phyloP scores from a whole-genome alignment of 1,284 basidiomycete genomes.

The Exobasidium cylindrosporum region DNA sequence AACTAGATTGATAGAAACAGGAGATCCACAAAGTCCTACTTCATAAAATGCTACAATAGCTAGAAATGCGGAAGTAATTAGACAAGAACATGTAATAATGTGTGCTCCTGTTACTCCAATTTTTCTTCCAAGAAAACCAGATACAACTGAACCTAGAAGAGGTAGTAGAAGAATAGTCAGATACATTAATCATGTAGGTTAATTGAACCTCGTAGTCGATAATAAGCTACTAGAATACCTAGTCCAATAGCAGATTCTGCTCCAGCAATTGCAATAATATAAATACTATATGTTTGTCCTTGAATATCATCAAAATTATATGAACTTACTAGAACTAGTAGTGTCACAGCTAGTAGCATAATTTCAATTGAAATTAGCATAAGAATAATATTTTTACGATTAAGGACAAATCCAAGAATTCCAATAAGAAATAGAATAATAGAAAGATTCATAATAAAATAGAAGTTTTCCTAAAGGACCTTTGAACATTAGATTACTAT shows the following conservation, averaged over 20 bases:
- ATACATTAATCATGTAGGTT: conserved; percentile 51
- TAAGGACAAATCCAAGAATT: conserved; percentile 55
- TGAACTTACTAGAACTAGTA: conserved; percentile 54
- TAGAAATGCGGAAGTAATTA: conserved; percentile 49
- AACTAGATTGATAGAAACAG: conserved; percentile 51
- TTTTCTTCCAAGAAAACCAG: conserved; percentile 55
- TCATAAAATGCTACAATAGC: conserved; percentile 55
- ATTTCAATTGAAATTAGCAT: conserved; percentile 57
- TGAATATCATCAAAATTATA: conserved; percentile 55
- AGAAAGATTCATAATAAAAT: conserved; percentile 50
- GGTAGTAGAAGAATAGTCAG: conserved; percentile 54
- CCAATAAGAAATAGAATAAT: conserved; percentile 56
- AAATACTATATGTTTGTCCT: conserved; percentile 55
- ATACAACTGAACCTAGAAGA: conserved; percentile 50
- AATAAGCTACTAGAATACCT: conserved; percentile 55
- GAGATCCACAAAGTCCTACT: conserved; percentile 54
- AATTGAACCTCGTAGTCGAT: conserved; percentile 44
- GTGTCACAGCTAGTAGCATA: conserved; percentile 56
- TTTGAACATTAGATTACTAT: conserved; percentile 11
- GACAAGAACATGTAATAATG: conserved; percentile 50
- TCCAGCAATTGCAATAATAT: conserved; percentile 56
- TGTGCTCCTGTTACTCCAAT: conserved; percentile 55
- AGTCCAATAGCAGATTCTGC: conserved; percentile 56
- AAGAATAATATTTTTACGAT: conserved; percentile 56
- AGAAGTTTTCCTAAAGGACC: conserved; percentile 23